Conservation (phyloP, 2,329 filamentous ascomycete species). For the Beauveria australis region DNA sequence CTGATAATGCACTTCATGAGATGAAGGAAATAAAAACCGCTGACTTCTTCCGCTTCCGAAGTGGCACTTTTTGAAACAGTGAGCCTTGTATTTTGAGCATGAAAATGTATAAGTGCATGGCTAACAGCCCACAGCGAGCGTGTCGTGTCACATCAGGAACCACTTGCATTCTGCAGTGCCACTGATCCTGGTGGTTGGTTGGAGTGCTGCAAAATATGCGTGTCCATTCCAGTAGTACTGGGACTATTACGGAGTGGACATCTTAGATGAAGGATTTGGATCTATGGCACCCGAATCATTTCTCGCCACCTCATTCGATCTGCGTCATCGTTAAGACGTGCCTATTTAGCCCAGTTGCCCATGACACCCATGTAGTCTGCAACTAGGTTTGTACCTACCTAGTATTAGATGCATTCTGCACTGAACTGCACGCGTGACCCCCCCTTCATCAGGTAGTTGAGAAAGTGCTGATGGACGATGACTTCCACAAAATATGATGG, state of each 20-base stretch:
- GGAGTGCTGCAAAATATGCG: no score
- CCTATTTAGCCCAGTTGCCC: no score
- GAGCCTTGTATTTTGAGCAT: background rate
- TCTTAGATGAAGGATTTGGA: background rate
- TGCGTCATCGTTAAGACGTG: background rate
- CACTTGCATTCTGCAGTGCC: background rate
- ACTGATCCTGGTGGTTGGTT: background rate
- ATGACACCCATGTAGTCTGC: no score
- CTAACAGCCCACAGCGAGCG: background rate
- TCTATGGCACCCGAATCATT: background rate
- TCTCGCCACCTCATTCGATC: background rate
- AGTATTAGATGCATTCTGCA: no score
- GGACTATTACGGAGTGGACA: no score
- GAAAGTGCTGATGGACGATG: no score
- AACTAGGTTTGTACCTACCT: no score
- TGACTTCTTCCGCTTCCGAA: background rate
- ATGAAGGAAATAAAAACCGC: background rate
- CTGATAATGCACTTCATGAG: background rate
- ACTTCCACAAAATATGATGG: no score
- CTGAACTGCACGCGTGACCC: no score
- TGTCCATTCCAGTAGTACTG: no score
- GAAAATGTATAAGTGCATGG: background rate
- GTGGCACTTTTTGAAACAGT: background rate
- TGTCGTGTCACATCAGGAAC: no score
- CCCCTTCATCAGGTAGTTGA: no score